Base-by-base conservation (phyloP, 2,329 filamentous ascomycete genomes). In the Epichloe sylvatica region DNA sequence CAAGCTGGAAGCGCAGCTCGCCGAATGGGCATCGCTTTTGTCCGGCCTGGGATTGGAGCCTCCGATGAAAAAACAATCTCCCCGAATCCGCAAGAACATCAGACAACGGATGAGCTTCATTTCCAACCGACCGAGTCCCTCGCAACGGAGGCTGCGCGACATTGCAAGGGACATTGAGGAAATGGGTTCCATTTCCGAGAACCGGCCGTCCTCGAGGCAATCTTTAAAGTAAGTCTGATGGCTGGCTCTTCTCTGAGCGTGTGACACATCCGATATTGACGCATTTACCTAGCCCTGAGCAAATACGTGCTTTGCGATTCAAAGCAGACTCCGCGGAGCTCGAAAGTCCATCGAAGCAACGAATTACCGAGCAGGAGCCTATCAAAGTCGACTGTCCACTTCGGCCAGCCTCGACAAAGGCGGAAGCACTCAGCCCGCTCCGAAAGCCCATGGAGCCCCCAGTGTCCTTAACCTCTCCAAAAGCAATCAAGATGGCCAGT, bases 1-100 rank as follows among this genome's bases (percentile, higher is more conserved):
- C 43, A 78, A 81, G 62, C 70, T 94, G 54, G 81, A 89, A 61
- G 72, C 76, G 2, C 88, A 90, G 65, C 71, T 92, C 19, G 69
- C 75, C 35, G 84, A 90, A 68, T 77, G 88, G 66, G 75, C 78
- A 33, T 72, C 74, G 3, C 70, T 91, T 55, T 74, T 92, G 11
- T 78, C 76, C 42, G 75, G 76, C 30, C 71, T 91, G 41, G 83
- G 82, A 5, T 60, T 74, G 39, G 77, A 82, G 56, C 77, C 79
- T 36, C 74, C 79, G 17, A 65, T 65, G 55, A 77, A 76, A 63
- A 63, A 70, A 52, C 69, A 69, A 40, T 66, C 69, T 55, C 64
- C 68, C 49, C 62, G 62, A 56, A 59, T 62, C 17, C 64, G 68
- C 42, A 75, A 64, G 51, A 65, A 67, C 42, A 60, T 67, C 23